These are phyloP conservation scores for Acer yangbiense DNA, from an alignment of 345 rosid genomes.

Conservation along the genomic window DNA sequence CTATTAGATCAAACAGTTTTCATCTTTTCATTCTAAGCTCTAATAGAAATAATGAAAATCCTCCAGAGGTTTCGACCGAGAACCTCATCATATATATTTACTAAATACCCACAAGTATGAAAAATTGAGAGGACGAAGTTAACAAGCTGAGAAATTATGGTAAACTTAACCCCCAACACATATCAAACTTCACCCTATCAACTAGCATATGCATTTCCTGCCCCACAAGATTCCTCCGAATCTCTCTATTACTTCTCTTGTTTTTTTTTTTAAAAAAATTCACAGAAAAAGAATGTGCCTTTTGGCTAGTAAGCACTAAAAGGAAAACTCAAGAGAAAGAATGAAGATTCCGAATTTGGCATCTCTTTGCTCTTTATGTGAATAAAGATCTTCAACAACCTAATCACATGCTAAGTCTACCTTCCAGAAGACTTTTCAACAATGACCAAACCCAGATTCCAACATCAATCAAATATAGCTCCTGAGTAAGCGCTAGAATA, in stretches of 20 bases:
- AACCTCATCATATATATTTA: neutral
- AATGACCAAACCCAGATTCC: too few relatives aligned
- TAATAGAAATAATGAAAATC: conserved; percentile 3
- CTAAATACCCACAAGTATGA: neutral
- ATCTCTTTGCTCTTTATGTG: too few relatives aligned
- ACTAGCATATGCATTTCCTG: neutral
- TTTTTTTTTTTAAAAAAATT: too few relatives aligned
- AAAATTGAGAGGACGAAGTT: neutral
- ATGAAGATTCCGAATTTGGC: neutral
- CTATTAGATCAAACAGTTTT: neutral
- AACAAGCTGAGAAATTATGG: too few relatives aligned
- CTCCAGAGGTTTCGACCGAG: neutral
- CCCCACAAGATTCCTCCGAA: neutral
- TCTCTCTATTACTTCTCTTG: neutral
- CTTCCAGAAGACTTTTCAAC: too few relatives aligned
- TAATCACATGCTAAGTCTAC: too few relatives aligned
- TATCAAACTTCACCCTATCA: neutral
- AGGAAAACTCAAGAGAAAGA: neutral
- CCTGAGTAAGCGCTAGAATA: too few relatives aligned
- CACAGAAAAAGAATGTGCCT: too few relatives aligned
- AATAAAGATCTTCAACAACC: too few relatives aligned
- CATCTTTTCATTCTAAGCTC: neutral
- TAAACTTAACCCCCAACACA: neutral
- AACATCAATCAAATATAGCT: too few relatives aligned
- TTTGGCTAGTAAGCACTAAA: too few relatives aligned